phyloP scores from a whole-genome alignment of 2,329 filamentous ascomycete genomes.

The Talaromyces atroroseus region DNA sequence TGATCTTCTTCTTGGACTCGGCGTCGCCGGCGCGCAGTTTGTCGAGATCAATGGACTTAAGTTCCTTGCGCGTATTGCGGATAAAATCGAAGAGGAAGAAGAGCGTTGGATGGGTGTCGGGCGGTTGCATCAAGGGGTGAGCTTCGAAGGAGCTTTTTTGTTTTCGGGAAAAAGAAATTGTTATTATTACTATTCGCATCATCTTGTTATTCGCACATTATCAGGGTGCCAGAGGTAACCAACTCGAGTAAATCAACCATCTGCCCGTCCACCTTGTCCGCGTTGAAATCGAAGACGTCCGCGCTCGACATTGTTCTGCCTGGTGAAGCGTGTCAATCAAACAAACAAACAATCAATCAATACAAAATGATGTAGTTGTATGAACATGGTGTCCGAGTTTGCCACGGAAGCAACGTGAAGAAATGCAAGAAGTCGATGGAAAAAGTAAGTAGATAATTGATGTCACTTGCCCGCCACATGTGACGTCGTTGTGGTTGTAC shows the following conservation, averaged over 20 bases:
- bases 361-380: too few species aligned
- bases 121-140: slow-evolving; percentile 29
- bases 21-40: slow-evolving; percentile 22
- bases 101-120: slow-evolving; percentile 24
- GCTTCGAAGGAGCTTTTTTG: slow-evolving; percentile 24
- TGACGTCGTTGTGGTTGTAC: background rate
- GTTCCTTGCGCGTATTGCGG: slow-evolving; percentile 57
- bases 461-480: background rate
- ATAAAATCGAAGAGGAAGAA: slow-evolving; percentile 62
- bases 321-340: too few species aligned
- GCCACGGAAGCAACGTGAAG: too few species aligned
- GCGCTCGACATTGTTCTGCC: background rate
- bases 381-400: too few species aligned
- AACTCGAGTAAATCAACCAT: slow-evolving; percentile 26
- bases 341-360: too few species aligned
- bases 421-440: background rate
- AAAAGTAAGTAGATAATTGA: background rate
- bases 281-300: slow-evolving; percentile 14
- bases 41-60: slow-evolving; percentile 21
- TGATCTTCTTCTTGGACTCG: slow-evolving; percentile 12
- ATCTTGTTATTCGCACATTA: background rate
- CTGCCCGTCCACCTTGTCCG: slow-evolving; percentile 18
- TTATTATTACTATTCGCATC: too few species aligned
- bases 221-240: slow-evolving; percentile 1
- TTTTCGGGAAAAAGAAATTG: too few species aligned